Evolutionary conservation across 2,329 filamentous ascomycete genomes (phyloP).

Genomic region (Sarocladium brachiariae): DNA sequence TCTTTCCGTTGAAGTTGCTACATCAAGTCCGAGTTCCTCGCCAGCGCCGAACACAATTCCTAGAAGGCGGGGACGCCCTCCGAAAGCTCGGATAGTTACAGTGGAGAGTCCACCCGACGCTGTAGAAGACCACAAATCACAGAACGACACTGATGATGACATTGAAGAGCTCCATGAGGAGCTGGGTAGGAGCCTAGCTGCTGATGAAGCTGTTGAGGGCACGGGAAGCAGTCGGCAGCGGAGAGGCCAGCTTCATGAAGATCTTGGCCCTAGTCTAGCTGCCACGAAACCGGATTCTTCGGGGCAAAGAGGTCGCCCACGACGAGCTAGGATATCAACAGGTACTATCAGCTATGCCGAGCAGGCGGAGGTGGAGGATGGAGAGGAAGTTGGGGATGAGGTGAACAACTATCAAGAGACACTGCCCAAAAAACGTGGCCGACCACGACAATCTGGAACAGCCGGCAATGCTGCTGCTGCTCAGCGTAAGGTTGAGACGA

Average conservation of each 20-base stretch:
- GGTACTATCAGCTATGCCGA: background rate
- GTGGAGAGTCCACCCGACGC: background rate
- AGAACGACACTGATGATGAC: background rate
- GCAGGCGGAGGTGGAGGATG: slow-evolving; percentile 8
- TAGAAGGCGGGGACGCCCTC: slow-evolving; percentile 12
- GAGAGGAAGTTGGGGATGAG: background rate
- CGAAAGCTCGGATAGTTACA: background rate
- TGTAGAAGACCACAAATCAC: background rate
- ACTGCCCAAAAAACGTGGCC: slow-evolving; percentile 16
- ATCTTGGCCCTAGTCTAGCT: background rate
- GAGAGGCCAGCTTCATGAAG: slow-evolving; percentile 11
- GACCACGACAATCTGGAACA: slow-evolving; percentile 21
- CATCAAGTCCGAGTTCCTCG: slow-evolving; percentile 2
- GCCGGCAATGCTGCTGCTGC: slow-evolving; percentile 11
- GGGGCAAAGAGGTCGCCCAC: slow-evolving; percentile 20
- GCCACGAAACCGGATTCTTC: background rate
- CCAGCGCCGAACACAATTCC: slow-evolving; percentile 2
- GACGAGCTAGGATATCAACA: too few species aligned
- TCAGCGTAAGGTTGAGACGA: slow-evolving; percentile 1
- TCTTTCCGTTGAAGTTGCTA: slow-evolving; percentile 5
- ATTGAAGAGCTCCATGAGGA: slow-evolving; percentile 1
- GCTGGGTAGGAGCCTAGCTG: background rate
- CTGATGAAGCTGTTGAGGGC: slow-evolving; percentile 11
- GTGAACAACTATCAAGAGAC: slow-evolving; percentile 1
- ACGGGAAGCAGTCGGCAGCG: slow-evolving; percentile 22